Conservation (phyloP, 306 rosid species). For the Acacia acuminata region DNA sequence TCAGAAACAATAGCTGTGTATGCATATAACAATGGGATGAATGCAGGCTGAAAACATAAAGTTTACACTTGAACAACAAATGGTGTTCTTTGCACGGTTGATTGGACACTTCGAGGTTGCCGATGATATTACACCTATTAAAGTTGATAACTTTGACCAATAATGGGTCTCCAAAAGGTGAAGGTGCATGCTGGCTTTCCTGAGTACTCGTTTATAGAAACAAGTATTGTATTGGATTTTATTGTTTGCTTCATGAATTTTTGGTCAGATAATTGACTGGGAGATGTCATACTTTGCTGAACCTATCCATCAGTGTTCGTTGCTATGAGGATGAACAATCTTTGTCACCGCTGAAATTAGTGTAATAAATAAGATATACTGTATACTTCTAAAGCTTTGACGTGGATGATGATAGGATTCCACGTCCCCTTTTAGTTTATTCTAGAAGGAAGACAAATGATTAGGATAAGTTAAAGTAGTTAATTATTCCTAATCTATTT, state of each 20-base stretch:
- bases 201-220: neutral
- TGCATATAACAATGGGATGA: slow-evolving; percentile 17
- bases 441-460: too few relatives aligned
- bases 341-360: neutral
- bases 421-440: too few relatives aligned
- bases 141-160: slow-evolving; percentile 72
- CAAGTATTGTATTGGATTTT: neutral
- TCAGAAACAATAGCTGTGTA: slow-evolving; percentile 10
- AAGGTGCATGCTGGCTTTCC: slow-evolving; percentile 13
- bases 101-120: slow-evolving; percentile 84
- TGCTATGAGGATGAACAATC: neutral
- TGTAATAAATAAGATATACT: neutral
- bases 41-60: slow-evolving; percentile 92
- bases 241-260: neutral
- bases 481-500: too few relatives aligned
- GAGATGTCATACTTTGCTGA: neutral
- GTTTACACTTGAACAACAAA: slow-evolving; percentile 94
- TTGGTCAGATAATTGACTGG: neutral
- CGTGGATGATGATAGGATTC: too few relatives aligned
- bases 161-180: slow-evolving; percentile 29
- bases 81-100: slow-evolving; percentile 95
- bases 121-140: slow-evolving; percentile 76
- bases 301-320: neutral
- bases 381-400: neutral
- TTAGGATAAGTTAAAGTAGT: too few relatives aligned